Percentiles rank a stretch among this genome's conserved stretches.
These are phyloP conservation scores for Coccinonectria pachysandricola DNA, from an alignment of 2,329 filamentous ascomycete genomes.

Conservation along the genomic window DNA sequence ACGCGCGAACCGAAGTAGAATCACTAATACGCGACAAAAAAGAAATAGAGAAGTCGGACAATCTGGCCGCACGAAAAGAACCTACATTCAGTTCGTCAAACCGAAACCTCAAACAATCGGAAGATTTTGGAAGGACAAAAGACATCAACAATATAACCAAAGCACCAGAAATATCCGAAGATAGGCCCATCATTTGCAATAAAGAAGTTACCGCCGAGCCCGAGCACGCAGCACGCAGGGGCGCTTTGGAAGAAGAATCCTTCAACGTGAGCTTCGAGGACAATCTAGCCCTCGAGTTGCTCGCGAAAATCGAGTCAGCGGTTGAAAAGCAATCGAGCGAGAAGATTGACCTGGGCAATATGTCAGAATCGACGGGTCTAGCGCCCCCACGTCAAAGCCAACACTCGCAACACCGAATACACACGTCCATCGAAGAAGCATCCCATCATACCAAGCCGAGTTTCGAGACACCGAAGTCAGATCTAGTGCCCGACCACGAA, in stretches of 20 bases:
- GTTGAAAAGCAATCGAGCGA: constrained; percentile 3
- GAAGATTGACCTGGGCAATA: too few species aligned
- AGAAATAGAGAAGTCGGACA: background rate
- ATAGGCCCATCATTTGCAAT: too few species aligned
- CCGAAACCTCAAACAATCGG: background rate
- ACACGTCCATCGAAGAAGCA: too few species aligned
- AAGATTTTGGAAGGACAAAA: background rate
- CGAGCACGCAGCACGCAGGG: too few species aligned
- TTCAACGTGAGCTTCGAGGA: constrained; percentile 17
- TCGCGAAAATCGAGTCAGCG: constrained; percentile 13
- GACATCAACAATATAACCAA: too few species aligned
- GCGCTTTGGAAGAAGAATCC: constrained; percentile 15
- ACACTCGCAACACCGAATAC: too few species aligned
- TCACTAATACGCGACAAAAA: background rate
- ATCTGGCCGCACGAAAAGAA: background rate
- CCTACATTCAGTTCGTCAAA: background rate
- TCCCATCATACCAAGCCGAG: too few species aligned
- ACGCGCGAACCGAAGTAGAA: too few species aligned
- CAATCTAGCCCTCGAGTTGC: constrained; percentile 16
- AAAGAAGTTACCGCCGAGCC: too few species aligned
- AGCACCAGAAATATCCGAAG: too few species aligned
- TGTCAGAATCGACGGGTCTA: background rate
- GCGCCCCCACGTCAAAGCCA: background rate
- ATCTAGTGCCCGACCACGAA: background rate
- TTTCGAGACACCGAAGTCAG: too few species aligned